These are phyloP conservation scores for Ampelocalamus luodianensis DNA, from an alignment of 176 grass and related monocot species.

Conservation along the genomic window DNA sequence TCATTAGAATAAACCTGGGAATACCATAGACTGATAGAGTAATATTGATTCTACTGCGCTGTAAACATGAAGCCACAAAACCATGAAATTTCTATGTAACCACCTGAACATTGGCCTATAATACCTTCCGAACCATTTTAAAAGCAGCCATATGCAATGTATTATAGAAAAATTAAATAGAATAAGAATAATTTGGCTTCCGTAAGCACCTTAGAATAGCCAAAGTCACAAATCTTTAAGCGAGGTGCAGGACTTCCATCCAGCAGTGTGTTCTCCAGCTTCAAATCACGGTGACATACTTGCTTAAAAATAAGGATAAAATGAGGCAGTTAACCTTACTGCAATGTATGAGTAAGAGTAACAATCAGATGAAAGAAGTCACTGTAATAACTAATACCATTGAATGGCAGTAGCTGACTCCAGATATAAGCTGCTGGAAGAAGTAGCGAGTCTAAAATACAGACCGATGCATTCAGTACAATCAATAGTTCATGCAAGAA, in stretches of 20 bases:
- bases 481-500: slow-evolving; percentile 5
- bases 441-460: slow-evolving; percentile 86
- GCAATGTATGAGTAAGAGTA: slow-evolving; percentile 23
- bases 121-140: neutral
- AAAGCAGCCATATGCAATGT: slow-evolving; percentile 18
- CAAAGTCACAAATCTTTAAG: slow-evolving; percentile 97
- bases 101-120: neutral
- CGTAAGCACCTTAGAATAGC: slow-evolving; percentile 87
- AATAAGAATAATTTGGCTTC: slow-evolving; percentile 25
- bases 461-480: neutral
- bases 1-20: slow-evolving; percentile 21
- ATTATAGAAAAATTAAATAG: neutral
- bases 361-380: slow-evolving; percentile 27
- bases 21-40: neutral
- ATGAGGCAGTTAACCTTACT: slow-evolving; percentile 31
- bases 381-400: slow-evolving; percentile 71
- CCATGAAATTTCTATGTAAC: slow-evolving; percentile 8
- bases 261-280: slow-evolving; percentile 92
- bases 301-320: slow-evolving; percentile 76
- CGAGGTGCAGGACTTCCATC: slow-evolving; percentile 91
- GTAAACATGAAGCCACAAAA: slow-evolving; percentile 3
- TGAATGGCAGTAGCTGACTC: slow-evolving; percentile 96
- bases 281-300: slow-evolving; percentile 99
- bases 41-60: slow-evolving; percentile 13
- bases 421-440: slow-evolving; percentile 98